These are phyloP conservation scores for Calonectria pseudoturangicola DNA, from an alignment of 2,329 filamentous ascomycete genomes.

Conservation along the genomic window DNA sequence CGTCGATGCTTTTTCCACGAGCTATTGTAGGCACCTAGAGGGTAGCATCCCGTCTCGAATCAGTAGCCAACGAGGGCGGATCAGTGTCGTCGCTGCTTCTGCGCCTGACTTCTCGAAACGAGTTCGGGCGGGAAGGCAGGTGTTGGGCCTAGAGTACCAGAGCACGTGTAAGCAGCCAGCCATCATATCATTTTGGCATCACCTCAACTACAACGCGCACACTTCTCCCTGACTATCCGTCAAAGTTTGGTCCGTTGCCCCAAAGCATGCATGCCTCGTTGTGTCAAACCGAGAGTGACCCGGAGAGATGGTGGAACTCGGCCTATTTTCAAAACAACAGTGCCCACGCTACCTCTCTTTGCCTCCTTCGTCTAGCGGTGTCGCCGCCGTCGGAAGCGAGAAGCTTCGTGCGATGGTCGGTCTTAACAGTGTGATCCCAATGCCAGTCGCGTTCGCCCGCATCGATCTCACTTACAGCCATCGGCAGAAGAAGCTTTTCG, in stretches of 20 bases:
- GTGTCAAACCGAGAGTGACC: neutral
- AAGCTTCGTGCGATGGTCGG: constrained; percentile 15
- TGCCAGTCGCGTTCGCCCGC: constrained; percentile 1
- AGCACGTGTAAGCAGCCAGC: constrained; percentile 15
- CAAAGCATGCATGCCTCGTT: constrained; percentile 6
- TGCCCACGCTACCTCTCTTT: neutral
- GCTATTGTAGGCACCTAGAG: constrained; percentile 12
- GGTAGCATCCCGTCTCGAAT: neutral
- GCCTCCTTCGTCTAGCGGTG: constrained; percentile 3
- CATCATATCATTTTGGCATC: constrained; percentile 9
- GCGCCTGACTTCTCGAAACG: constrained; percentile 8
- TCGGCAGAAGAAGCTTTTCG: constrained; percentile 34
- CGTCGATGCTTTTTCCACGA: constrained; percentile 17
- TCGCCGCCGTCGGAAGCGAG: neutral
- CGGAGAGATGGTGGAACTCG: constrained; percentile 13
- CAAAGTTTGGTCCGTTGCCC: neutral
- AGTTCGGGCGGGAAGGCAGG: constrained; percentile 5
- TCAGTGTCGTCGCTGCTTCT: constrained; percentile 11
- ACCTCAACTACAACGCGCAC: neutral
- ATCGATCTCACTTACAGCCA: constrained; percentile 34
- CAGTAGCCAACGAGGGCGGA: constrained; percentile 2
- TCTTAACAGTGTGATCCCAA: constrained; percentile 11
- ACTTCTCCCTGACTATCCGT: neutral
- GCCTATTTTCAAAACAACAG: constrained; percentile 25
- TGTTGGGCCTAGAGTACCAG: neutral